These are phyloP conservation scores for Pistacia atlantica DNA, from an alignment of 345 rosid species.

Conservation along the genomic window DNA sequence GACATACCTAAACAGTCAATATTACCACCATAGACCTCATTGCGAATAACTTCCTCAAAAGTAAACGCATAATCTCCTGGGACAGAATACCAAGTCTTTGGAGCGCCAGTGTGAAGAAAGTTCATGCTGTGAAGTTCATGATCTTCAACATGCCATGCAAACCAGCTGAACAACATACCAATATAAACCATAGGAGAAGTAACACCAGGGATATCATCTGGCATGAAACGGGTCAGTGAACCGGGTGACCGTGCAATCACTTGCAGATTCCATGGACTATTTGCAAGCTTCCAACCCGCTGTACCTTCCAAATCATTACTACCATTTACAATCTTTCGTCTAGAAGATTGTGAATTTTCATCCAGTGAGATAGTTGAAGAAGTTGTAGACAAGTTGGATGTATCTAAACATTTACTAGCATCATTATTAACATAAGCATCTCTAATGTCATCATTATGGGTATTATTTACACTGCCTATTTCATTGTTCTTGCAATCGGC, in stretches of 20 bases:
- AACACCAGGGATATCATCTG: conserved; percentile 99
- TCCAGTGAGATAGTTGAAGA: conserved; percentile 34
- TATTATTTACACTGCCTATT: conserved; percentile 25
- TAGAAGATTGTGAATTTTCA: conserved; percentile 38
- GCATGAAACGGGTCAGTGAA: conserved; percentile 98
- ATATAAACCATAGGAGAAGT: conserved; percentile 97
- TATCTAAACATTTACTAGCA: conserved; percentile 26
- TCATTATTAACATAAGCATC: conserved; percentile 30
- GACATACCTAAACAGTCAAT: conserved; percentile 78
- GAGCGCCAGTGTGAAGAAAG: conserved; percentile 93
- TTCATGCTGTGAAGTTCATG: conserved; percentile 99
- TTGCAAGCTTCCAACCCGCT: conserved; percentile 99
- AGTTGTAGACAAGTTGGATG: conserved; percentile 25
- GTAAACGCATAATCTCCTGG: conserved; percentile 86
- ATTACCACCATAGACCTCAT: conserved; percentile 75
- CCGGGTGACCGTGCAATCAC: conserved; percentile 95
- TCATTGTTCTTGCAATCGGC: conserved; percentile 31
- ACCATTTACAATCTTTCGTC: conserved; percentile 42
- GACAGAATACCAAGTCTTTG: conserved; percentile 97
- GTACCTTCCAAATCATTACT: conserved; percentile 77
- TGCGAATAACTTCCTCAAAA: conserved; percentile 91
- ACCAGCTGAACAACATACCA: conserved; percentile 99
- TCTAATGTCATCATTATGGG: conserved; percentile 24
- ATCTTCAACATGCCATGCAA: conserved; percentile 99
- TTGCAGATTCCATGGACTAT: conserved; percentile 98